These are phyloP conservation scores for Trichophyton verrucosum DNA, from an alignment of 2,329 filamentous ascomycete species.

Conservation along the genomic window DNA sequence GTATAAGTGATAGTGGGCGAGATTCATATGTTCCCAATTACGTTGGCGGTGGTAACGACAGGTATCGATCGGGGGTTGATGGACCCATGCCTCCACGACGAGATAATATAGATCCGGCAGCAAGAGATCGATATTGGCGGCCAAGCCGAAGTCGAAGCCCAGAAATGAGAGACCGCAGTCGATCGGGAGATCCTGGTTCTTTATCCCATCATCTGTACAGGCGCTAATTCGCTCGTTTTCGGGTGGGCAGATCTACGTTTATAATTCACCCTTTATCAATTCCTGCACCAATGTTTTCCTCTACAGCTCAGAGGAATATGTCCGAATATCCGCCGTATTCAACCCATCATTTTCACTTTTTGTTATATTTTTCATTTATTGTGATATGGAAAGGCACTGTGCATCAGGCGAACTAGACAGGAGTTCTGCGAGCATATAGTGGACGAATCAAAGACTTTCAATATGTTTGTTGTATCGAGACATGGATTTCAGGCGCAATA, in stretches of 20 bases:
- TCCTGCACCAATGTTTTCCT: not conserved
- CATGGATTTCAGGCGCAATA: not conserved
- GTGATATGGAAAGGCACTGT: not conserved
- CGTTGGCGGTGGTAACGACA: slow-evolving; percentile 11
- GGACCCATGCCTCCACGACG: slow-evolving; percentile 5
- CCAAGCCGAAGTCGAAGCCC: slow-evolving; percentile 11
- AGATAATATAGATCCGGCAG: slow-evolving; percentile 7
- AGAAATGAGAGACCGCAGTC: slow-evolving; percentile 8
- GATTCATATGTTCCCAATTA: slow-evolving; percentile 31
- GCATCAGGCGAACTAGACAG: not conserved
- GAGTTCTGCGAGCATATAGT: not conserved
- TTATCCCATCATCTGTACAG: slow-evolving; percentile 9
- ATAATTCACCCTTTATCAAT: not conserved
- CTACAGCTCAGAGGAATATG: not conserved
- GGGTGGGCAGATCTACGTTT: not conserved
- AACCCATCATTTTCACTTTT: not conserved
- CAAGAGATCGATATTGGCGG: slow-evolving; percentile 9
- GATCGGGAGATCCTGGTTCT: slow-evolving; percentile 5
- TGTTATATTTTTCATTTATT: not conserved
- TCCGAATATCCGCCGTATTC: not conserved
- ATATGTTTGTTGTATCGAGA: not conserved
- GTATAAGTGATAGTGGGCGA: slow-evolving; percentile 16
- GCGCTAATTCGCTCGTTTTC: slow-evolving; percentile 2
- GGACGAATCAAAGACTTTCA: not conserved
- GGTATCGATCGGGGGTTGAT: slow-evolving; percentile 6